A percentile compares a stretch with the other conserved stretches of the same genome.
Conservation (phyloP, 495 filamentous ascomycete genomes). For the Articulospora tetracladia region DNA sequence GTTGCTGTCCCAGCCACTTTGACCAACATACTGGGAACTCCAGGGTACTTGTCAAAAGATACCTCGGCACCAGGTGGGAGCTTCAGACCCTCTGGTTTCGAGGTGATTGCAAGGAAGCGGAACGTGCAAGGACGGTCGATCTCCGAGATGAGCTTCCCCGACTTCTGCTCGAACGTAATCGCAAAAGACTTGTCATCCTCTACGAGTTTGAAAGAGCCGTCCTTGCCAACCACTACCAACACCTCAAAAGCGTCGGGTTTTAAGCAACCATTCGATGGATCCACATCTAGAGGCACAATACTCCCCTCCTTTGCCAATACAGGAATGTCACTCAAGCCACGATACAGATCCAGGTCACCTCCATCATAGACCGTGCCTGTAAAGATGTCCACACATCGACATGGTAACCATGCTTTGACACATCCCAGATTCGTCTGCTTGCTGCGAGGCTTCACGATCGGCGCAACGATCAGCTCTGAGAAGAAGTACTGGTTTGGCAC, state of each 20-base stretch:
- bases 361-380: slow-evolving; percentile 48
- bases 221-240: slow-evolving; percentile 47
- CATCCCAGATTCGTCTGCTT: slow-evolving; percentile 31
- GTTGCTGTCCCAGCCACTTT: background rate
- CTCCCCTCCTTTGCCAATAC: slow-evolving; percentile 50
- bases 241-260: slow-evolving; percentile 40
- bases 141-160: slow-evolving; percentile 1
- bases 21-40: slow-evolving; percentile 9
- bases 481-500: slow-evolving; percentile 51
- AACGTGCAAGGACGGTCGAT: slow-evolving; percentile 7
- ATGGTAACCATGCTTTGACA: slow-evolving; percentile 45
- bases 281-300: slow-evolving; percentile 46
- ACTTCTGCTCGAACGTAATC: slow-evolving; percentile 25
- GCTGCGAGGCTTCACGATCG: slow-evolving; percentile 44
- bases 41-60: background rate
- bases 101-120: slow-evolving; percentile 17
- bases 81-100: slow-evolving; percentile 5
- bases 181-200: slow-evolving; percentile 27
- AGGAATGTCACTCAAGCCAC: slow-evolving; percentile 39
- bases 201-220: slow-evolving; percentile 40
- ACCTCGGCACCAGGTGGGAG: background rate
- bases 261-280: slow-evolving; percentile 36
- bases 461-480: slow-evolving; percentile 46
- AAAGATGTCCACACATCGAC: slow-evolving; percentile 48
- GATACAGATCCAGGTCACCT: slow-evolving; percentile 39